A percentile compares a stretch with the other conserved stretches of the same genome.
phyloP scores from a whole-genome alignment of 2,329 filamentous ascomycete genomes.

The Hypoxylon sp. region DNA sequence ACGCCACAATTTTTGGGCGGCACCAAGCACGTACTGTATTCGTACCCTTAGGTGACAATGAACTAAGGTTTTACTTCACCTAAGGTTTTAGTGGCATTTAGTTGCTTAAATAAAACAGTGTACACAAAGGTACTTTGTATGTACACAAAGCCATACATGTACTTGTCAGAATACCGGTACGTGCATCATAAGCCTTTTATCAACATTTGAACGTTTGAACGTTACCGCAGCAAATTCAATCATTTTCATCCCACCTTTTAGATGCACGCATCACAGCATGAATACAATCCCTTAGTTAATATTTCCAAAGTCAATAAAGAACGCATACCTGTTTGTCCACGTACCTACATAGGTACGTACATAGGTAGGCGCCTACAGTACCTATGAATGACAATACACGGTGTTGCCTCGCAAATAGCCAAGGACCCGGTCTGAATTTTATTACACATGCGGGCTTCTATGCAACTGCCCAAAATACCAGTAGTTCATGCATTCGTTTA shows the following conservation, averaged over 20 bases:
- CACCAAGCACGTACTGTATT: conserved; percentile 2
- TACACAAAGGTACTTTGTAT: too few relatives aligned
- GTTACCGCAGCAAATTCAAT: conserved; percentile 7
- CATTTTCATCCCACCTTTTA: conserved; percentile 27
- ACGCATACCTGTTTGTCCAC: background rate
- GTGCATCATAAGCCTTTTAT: conserved; percentile 3
- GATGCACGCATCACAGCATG: conserved; percentile 12
- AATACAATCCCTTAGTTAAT: conserved; percentile 8
- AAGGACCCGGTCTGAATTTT: conserved; percentile 13
- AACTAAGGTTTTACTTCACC: background rate
- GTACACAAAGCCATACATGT: background rate
- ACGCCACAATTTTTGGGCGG: conserved; percentile 29
- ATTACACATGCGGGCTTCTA: conserved; percentile 5
- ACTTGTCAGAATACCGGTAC: background rate
- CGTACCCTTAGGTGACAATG: conserved; percentile 5
- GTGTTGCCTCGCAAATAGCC: conserved; percentile 2
- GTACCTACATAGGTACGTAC: too few relatives aligned
- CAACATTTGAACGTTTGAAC: background rate
- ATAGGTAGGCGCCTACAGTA: background rate
- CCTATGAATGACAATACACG: background rate
- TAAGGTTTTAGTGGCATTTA: conserved; percentile 19
- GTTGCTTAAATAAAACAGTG: background rate
- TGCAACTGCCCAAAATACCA: conserved; percentile 1
- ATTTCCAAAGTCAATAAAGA: conserved; percentile 8
- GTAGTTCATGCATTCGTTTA: conserved; percentile 20